A percentile compares a stretch with the other conserved stretches of the same genome.
These are phyloP conservation scores for Clavaria fumosa DNA, from an alignment of 768 basidiomycete species.

Conservation along the genomic window DNA sequence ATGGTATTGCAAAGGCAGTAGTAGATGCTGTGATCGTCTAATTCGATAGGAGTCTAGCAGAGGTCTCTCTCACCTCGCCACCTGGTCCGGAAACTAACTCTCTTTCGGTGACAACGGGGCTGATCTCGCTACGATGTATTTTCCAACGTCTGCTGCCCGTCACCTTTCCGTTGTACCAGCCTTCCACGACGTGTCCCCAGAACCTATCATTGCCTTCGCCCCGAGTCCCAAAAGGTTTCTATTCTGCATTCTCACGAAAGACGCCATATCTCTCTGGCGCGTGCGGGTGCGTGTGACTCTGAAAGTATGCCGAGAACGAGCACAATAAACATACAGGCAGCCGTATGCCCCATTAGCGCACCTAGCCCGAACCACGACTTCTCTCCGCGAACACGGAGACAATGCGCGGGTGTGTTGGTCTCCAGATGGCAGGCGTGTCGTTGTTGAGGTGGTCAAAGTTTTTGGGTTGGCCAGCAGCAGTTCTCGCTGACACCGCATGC, in stretches of 20 bases:
- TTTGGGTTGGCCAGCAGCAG: too few species aligned
- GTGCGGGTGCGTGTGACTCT: constrained; percentile 44
- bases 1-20: too few species aligned
- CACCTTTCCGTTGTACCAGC: constrained; percentile 56
- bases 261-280: constrained; percentile 65
- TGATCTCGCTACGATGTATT: constrained; percentile 49
- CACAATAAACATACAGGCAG: constrained; percentile 21
- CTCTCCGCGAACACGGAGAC: constrained; percentile 71
- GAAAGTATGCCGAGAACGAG: constrained; percentile 1
- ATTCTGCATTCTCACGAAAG: constrained; percentile 61
- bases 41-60: too few species aligned
- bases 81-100: too few species aligned
- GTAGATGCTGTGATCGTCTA: too few species aligned
- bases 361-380: constrained; percentile 60
- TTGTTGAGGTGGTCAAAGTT: constrained; percentile 57
- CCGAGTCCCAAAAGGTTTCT: constrained; percentile 64
- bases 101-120: background rate
- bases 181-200: constrained; percentile 45
- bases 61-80: too few species aligned
- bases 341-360: constrained; percentile 59
- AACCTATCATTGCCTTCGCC: constrained; percentile 39
- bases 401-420: constrained; percentile 69
- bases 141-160: constrained; percentile 66
- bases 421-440: constrained; percentile 61
- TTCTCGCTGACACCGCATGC: too few species aligned